These are phyloP conservation scores for Syzygium grande DNA, from an alignment of 345 rosid genomes.

Conservation along the genomic window DNA sequence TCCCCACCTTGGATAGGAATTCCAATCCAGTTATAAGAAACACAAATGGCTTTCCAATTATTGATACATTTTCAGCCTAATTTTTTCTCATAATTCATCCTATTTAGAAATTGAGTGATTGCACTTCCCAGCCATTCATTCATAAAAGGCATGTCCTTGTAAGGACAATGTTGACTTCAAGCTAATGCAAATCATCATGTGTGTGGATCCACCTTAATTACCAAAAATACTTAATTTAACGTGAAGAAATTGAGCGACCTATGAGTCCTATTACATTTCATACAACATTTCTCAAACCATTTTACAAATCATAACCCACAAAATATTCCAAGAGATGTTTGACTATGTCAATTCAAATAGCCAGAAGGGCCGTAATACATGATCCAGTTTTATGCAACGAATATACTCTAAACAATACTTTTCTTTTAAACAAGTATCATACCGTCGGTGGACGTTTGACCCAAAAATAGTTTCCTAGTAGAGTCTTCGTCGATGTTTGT, in stretches of 20 bases:
- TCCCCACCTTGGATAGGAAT: not conserved
- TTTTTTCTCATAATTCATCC: not conserved
- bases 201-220: not conserved
- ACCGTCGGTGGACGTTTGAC: not conserved
- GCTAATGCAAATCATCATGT: not conserved
- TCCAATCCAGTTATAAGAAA: not conserved
- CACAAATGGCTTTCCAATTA: not conserved
- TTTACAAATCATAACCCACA: not conserved
- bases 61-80: not conserved
- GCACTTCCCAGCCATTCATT: not conserved
- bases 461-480: not conserved
- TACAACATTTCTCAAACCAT: not conserved
- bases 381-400: not conserved
- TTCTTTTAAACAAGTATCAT: not conserved
- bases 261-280: not conserved
- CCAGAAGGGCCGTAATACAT: no score
- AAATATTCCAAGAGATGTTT: no score
- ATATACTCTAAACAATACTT: not conserved
- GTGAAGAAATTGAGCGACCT: not conserved
- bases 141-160: not conserved
- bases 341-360: no score
- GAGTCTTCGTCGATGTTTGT: not conserved
- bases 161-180: not conserved
- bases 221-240: not conserved
- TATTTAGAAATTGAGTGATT: not conserved